Evolutionary conservation across 225 moss, liverwort and hornwort species (phyloP), one percentile per base, ranked within the genome.

Genomic region (Rhytidiadelphus loreus): DNA sequence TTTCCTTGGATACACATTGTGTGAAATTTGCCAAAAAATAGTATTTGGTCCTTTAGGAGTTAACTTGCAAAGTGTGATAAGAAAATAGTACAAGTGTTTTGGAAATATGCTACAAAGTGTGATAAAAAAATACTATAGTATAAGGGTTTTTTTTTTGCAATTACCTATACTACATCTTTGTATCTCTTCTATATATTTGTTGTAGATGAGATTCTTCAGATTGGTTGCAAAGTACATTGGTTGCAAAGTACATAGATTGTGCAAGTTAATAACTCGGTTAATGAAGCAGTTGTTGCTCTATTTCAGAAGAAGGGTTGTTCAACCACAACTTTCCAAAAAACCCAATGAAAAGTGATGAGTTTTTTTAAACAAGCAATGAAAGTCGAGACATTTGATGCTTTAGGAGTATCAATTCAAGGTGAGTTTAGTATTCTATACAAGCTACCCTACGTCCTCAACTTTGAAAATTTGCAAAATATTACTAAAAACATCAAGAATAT

Each of bases 191-290:
- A 1, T 68, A 68, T 68, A 68, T 68, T 23, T 68, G 2, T 39
- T 69, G 8, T 0, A 23, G 0, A 24, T 69, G 13, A 39, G 4
- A 39, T 39, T 39, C 1, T n/a, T 7, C 0, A 1, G 1, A 68
- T 68, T 68, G 7, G 3, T n/a, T 68, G n/a, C 1, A 4, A 66
- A 11, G 37, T 37, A 11, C 2, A 37, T 37, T 35, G 6, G 1
- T 37, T 66, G 37, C 1, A 4, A 66, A 6, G 35, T 66, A 12
- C 2, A n/a, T n/a, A 37, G 4, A n/a, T 37, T 66, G 35, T 65
- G 6, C 12, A 66, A 66, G 22, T 68, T 68, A n/a, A n/a, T n/a
- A n/a, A n/a, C n/a, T n/a, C n/a, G n/a, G n/a, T n/a, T n/a, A 68
- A n/a, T 68, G 7, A 68, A 22, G 12, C n/a, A n/a, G 7, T 23